phyloP scores from a whole-genome alignment of 768 basidiomycete genomes.

The Trametes maxima region DNA sequence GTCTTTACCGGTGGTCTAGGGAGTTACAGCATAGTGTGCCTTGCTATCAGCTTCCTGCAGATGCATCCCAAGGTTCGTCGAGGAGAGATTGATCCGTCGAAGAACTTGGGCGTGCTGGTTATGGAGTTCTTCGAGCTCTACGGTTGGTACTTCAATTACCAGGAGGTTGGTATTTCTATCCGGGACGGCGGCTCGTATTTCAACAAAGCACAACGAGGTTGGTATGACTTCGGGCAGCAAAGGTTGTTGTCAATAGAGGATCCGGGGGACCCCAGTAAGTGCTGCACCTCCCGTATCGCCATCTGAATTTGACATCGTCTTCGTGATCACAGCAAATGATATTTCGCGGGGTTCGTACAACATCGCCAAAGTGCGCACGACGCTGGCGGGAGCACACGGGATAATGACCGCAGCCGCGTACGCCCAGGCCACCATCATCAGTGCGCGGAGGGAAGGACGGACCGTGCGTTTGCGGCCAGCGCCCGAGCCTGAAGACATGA shows the following conservation, averaged over 20 bases:
- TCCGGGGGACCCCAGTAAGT: conserved; percentile 85
- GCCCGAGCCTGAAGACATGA: conserved; percentile 64
- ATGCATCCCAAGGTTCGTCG: conserved; percentile 94
- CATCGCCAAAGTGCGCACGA: conserved; percentile 77
- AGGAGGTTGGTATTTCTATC: conserved; percentile 86
- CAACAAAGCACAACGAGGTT: conserved; percentile 78
- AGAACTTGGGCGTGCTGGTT: conserved; percentile 90
- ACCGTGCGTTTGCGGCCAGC: conserved; percentile 46
- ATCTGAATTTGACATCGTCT: neutral
- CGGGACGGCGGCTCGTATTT: conserved; percentile 90
- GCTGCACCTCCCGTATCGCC: neutral
- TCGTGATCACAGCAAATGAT: conserved; percentile 71
- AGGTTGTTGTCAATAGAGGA: conserved; percentile 87
- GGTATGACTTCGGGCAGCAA: conserved; percentile 63
- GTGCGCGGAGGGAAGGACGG: conserved; percentile 54
- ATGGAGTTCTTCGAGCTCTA: conserved; percentile 99
- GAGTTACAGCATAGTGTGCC: conserved; percentile 91
- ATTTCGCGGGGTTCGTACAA: conserved; percentile 88
- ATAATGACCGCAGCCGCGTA: conserved; percentile 80
- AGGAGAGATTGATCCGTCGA: conserved; percentile 83
- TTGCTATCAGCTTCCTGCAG: conserved; percentile 93
- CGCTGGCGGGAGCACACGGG: conserved; percentile 78
- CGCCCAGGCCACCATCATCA: conserved; percentile 61
- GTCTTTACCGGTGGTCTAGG: conserved; percentile 96
- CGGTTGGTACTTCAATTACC: conserved; percentile 89